Evolutionary conservation across 257 asterid genomes (phyloP).

Genomic region (Solanum habrochaites): DNA sequence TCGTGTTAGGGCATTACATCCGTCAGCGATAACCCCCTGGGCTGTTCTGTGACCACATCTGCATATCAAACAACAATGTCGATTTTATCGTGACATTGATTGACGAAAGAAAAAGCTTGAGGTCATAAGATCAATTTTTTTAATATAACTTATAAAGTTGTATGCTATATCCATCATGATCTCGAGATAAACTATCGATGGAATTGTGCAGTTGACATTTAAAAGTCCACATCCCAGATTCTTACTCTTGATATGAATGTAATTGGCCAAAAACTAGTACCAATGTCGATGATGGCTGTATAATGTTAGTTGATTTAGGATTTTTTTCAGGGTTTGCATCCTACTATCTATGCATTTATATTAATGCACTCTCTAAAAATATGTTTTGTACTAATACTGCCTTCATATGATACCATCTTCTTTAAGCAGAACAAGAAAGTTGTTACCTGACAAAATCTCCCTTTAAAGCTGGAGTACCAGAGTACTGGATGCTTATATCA

Average conservation of each 20-base stretch:
- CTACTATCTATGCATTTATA: not conserved
- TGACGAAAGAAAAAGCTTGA: not conserved
- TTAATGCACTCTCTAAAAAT: not conserved
- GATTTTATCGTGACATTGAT: not conserved
- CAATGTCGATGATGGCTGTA: not conserved
- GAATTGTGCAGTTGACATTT: not conserved
- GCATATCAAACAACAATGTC: constrained; percentile 3
- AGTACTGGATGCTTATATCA: constrained; percentile 85
- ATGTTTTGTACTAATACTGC: not conserved
- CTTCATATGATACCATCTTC: not conserved
- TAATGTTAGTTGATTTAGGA: not conserved
- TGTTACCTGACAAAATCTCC: constrained; percentile 95
- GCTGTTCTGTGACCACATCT: constrained; percentile 78
- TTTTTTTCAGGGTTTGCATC: not conserved
- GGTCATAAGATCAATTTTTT: not conserved
- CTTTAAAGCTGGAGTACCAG: constrained; percentile 93
- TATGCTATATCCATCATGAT: not conserved
- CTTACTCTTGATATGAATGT: not conserved
- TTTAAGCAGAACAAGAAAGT: not conserved
- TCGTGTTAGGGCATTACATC: constrained; percentile 63
- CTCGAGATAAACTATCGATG: not conserved
- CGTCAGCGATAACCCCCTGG: constrained; percentile 61
- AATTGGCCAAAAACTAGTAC: not conserved
- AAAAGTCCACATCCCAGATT: not conserved
- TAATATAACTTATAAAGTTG: not conserved